A percentile compares a stretch with the other conserved stretches of the same genome.
These are phyloP conservation scores for Aspergillus sp. DNA, from an alignment of 2,329 filamentous ascomycete species.

Conservation along the genomic window DNA sequence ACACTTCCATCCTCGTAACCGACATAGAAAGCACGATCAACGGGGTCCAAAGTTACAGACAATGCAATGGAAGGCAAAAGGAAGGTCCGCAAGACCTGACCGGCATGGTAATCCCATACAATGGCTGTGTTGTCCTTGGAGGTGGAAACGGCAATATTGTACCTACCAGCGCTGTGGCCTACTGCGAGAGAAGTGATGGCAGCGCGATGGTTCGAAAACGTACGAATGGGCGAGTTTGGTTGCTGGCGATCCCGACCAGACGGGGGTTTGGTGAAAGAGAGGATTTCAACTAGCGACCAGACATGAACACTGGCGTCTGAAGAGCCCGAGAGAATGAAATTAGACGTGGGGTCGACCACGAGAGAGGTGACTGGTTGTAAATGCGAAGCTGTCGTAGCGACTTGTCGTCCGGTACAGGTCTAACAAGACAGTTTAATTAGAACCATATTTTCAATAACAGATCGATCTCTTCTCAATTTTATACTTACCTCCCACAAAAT, in stretches of 20 bases:
- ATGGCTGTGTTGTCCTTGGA: constrained; percentile 85
- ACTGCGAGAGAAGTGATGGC: constrained; percentile 45
- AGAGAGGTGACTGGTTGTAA: constrained; percentile 63
- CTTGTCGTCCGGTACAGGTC: constrained; percentile 42
- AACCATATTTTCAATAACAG: not conserved
- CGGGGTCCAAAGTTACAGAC: constrained; percentile 73
- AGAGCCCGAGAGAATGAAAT: constrained; percentile 43
- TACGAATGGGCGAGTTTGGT: constrained; percentile 65
- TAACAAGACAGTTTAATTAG: constrained; percentile 14
- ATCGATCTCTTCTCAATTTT: no score
- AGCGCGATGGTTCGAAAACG: constrained; percentile 66
- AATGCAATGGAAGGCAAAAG: constrained; percentile 70
- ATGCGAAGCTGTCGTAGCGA: constrained; percentile 40
- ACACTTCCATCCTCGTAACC: constrained; percentile 76
- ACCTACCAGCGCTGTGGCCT: constrained; percentile 65
- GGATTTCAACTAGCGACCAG: constrained; percentile 75
- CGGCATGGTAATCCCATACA: constrained; percentile 86
- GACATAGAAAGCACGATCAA: constrained; percentile 75
- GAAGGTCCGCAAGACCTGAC: constrained; percentile 72
- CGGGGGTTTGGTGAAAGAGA: constrained; percentile 53
- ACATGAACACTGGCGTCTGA: constrained; percentile 83
- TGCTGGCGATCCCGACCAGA: constrained; percentile 35
- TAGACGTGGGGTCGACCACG: constrained; percentile 60
- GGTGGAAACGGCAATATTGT: constrained; percentile 78
- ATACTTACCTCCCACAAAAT: constrained; percentile 82